Evolutionary conservation across 352 stramenopile species (phyloP), one percentile per base, ranked within the genome.

Genomic region (Peronospora destructor): DNA sequence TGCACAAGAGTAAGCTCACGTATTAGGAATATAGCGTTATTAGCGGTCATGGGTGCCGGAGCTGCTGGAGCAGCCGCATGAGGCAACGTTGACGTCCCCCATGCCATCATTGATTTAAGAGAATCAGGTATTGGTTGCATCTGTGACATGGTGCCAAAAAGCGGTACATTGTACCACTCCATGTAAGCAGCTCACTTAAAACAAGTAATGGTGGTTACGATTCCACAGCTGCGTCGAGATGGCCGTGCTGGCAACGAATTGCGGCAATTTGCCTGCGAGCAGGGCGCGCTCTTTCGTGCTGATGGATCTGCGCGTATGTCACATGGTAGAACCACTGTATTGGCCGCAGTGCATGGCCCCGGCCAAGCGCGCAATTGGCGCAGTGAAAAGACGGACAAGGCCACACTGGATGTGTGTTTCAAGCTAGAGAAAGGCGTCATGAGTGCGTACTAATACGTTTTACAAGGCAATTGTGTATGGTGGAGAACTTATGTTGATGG

Each of bases 281-380:
- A 90, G 17, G 75, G 81, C 23, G 73, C 80, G 25, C 74, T 90
- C 39, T 87, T 89, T 48, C 81, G 78, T 35, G 78, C 81, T 4
- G 81, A 92, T 26, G 81, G 81, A 0, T 92, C 81, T 17, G 76
- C 78, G 16, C 77, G 79, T 42, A 88, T 92, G 71, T 71, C 75
- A 10, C 77, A 90, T 33, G 81, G 81, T 14, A 84, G 71, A 54
- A 89, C 71, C 35, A 72, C 73, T 12, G 81, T 90, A 33, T 59
- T 92, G 13, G 78, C 74, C 5, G 76, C 81, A 3, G 81, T 92
- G 41, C 87, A 87, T 36, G 81, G 81, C 12, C 81, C 81, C 0
- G 81, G 76, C 1, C 76, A 89, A 37, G 76, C 81, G 45, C 87
- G 87, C 64, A 80, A 61, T 34, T 82, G 76, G 42, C 76, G 78